Conservation (phyloP, 2,329 filamentous ascomycete species). For the Monosporascus ibericus region DNA sequence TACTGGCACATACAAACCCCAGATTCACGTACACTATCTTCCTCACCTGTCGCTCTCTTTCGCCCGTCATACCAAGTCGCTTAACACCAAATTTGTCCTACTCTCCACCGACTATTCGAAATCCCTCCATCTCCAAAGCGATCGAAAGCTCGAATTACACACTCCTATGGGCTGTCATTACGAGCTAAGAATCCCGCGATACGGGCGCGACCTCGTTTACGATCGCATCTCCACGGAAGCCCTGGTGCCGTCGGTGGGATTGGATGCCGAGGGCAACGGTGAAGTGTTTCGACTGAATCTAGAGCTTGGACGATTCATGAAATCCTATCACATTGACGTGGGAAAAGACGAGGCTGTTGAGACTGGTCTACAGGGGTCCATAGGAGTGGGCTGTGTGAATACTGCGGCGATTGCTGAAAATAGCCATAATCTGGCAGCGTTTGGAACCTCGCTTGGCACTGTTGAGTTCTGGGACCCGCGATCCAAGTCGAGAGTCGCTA, state of each 20-base stretch:
- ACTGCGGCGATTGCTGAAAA: slow-evolving; percentile 79
- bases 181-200: slow-evolving; percentile 81
- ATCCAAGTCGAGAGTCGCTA: slow-evolving; percentile 72
- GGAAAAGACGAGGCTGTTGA: slow-evolving; percentile 72
- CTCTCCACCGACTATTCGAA: slow-evolving; percentile 91
- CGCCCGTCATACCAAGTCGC: slow-evolving; percentile 80
- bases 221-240: slow-evolving; percentile 78
- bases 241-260: slow-evolving; percentile 78
- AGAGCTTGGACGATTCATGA: slow-evolving; percentile 89
- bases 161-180: slow-evolving; percentile 66
- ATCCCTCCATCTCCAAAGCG: slow-evolving; percentile 86
- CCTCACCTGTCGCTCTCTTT: slow-evolving; percentile 92
- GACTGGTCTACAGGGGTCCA: slow-evolving; percentile 77
- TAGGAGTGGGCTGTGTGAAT: slow-evolving; percentile 81
- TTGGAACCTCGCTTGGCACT: slow-evolving; percentile 90
- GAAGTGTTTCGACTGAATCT: slow-evolving; percentile 92
- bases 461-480: slow-evolving; percentile 96
- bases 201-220: slow-evolving; percentile 85
- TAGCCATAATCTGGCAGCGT: slow-evolving; percentile 84
- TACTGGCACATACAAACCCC: slow-evolving; percentile 70
- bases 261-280: slow-evolving; percentile 78
- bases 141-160: slow-evolving; percentile 78
- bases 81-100: slow-evolving; percentile 87
- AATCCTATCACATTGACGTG: slow-evolving; percentile 85
- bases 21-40: slow-evolving; percentile 94